These are phyloP conservation scores for Ensete glaucum DNA, from an alignment of 176 grass and related monocot genomes.

Conservation along the genomic window DNA sequence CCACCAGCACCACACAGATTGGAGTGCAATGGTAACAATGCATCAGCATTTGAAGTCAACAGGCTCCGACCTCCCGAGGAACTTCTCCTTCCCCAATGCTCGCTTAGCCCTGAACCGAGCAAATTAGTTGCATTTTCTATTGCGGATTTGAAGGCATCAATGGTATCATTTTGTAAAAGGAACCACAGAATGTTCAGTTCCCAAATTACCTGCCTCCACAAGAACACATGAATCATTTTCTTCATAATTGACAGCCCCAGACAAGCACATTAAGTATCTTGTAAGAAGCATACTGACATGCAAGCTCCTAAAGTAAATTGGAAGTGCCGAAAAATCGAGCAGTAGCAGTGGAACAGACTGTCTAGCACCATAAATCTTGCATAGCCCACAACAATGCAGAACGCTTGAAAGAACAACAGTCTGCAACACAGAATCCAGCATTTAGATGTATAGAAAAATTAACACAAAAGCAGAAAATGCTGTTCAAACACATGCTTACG, in stretches of 20 bases:
- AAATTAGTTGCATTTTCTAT: slow-evolving; percentile 27
- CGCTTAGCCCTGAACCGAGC: slow-evolving; percentile 35
- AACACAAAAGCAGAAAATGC: neutral
- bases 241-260: slow-evolving; percentile 6
- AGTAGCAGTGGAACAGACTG: slow-evolving; percentile 37
- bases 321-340: slow-evolving; percentile 52
- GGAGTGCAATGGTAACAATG: slow-evolving; percentile 18
- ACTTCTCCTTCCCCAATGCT: slow-evolving; percentile 66
- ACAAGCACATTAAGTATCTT: neutral
- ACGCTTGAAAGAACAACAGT: slow-evolving; percentile 28
- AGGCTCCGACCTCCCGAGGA: slow-evolving; percentile 27
- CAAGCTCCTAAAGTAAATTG: slow-evolving; percentile 62
- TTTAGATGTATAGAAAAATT: neutral
- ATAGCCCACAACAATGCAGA: slow-evolving; percentile 35
- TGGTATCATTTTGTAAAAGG: neutral
- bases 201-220: slow-evolving; percentile 21
- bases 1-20: no score
- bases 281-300: slow-evolving; percentile 39
- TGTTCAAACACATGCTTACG: slow-evolving; percentile 25
- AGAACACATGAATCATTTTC: slow-evolving; percentile 10
- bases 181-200: neutral
- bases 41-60: slow-evolving; percentile 22
- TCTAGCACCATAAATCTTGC: slow-evolving; percentile 35
- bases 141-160: slow-evolving; percentile 20
- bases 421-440: slow-evolving; percentile 30